Evolutionary conservation across 2,329 filamentous ascomycete species (phyloP), one percentile per base, ranked within the genome.

Genomic region (Colletotrichum spinosum): DNA sequence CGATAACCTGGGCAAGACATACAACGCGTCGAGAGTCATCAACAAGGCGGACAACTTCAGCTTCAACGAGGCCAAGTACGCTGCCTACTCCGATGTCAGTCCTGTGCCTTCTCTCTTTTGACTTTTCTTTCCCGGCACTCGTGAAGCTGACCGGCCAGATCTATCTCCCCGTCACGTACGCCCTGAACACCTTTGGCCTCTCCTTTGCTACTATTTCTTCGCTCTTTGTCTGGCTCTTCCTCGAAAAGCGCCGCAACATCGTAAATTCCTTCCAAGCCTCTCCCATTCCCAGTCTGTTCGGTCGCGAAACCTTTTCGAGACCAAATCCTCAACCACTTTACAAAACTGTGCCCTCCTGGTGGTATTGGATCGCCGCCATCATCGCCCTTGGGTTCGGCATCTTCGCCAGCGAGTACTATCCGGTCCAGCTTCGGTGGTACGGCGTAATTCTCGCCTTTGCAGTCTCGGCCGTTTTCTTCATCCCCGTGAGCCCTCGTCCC

Each of bases 141-240:
- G 35, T 15, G 33, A 37, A 13, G 0, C 1, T 8, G 4, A 15
- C 13, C 7, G 17, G n/a, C 0, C 15, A 75, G 72, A 75, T 76
- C 42, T 86, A 85, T 61, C 74, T 86, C 8, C 81, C 83, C 0
- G 72, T 75, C 1, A 78, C 76, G 0, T 79, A 77, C 49, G 77
- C 77, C 0, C 80, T 84, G 0, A 83, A 82, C 4, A 82, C 81
- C 0, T 86, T 85, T 64, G 83, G 84, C 2, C 77, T 86, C 2
- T 81, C 81, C 2, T 86, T 87, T 60, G 84, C 84, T 6, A 81
- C 82, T 11, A 79, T 86, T 34, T 79, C 81, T 0, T 75, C 74
- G 1, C 71, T 76, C 0, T 74, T 76, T 12, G 69, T 75, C 8
- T 76, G 74, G 74, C 59, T 75, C 2, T 69, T 72, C 8, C 70